Conservation (phyloP, 2,329 filamentous ascomycete genomes). For the Trichoderma sp. region DNA sequence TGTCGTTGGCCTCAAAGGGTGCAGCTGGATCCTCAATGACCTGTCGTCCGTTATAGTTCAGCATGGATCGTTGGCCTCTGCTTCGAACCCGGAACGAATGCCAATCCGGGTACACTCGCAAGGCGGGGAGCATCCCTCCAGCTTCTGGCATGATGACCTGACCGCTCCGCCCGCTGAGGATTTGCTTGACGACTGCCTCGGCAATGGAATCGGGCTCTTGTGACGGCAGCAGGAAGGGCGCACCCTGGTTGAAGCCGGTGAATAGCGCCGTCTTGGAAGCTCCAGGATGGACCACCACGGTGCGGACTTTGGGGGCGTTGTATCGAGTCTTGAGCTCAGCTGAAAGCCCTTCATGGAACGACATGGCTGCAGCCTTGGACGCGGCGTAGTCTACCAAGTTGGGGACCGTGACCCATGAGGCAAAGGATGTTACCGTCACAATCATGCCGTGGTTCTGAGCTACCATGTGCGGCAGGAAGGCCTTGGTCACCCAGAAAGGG, state of each 20-base stretch:
- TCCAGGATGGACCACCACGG: slow-evolving; percentile 60
- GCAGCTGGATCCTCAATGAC: slow-evolving; percentile 45
- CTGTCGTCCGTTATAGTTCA: slow-evolving; percentile 45
- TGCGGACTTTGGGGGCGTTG: slow-evolving; percentile 61
- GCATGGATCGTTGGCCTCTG: slow-evolving; percentile 41
- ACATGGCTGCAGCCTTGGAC: slow-evolving; percentile 62
- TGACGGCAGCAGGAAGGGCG: slow-evolving; percentile 33
- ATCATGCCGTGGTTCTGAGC: slow-evolving; percentile 66
- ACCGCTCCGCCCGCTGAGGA: slow-evolving; percentile 47
- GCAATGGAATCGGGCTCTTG: slow-evolving; percentile 42
- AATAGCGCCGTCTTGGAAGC: slow-evolving; percentile 38
- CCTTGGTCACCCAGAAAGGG: slow-evolving; percentile 63
- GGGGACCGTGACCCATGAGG: slow-evolving; percentile 58
- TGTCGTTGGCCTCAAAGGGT: slow-evolving; percentile 32
- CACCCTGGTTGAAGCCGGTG: slow-evolving; percentile 55
- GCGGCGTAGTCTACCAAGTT: slow-evolving; percentile 66
- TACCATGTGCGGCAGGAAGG: slow-evolving; percentile 67
- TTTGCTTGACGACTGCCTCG: slow-evolving; percentile 47
- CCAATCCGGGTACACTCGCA: slow-evolving; percentile 61
- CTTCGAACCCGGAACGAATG: slow-evolving; percentile 53
- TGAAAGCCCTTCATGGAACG: slow-evolving; percentile 65
- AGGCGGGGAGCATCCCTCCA: slow-evolving; percentile 38
- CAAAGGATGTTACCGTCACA: slow-evolving; percentile 65
- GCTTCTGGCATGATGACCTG: slow-evolving; percentile 47
- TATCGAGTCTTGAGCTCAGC: slow-evolving; percentile 59